Evolutionary conservation across 768 basidiomycete species (phyloP).

Genomic region (Pisolithus orientalis): DNA sequence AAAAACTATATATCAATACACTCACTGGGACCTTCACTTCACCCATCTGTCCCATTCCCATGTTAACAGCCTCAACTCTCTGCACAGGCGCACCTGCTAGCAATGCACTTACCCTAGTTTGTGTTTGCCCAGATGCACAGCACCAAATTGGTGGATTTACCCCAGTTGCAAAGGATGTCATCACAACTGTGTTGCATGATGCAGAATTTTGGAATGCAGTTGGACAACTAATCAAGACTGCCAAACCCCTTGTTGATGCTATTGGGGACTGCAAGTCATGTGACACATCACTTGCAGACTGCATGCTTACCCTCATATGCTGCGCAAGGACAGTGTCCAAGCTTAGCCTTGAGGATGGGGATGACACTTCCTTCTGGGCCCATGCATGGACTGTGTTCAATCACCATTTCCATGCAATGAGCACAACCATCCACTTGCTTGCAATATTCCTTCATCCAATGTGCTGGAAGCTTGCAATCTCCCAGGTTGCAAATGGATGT

Average conservation of each 20-base stretch:
- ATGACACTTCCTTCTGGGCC: constrained; percentile 16
- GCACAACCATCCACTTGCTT: constrained; percentile 27
- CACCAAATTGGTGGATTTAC: constrained; percentile 11
- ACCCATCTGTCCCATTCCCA: too few species aligned
- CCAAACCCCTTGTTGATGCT: constrained; percentile 29
- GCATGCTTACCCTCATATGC: constrained; percentile 30
- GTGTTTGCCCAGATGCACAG: constrained; percentile 12
- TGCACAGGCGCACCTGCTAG: too few species aligned
- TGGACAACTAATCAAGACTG: constrained; percentile 21
- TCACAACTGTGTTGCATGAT: constrained; percentile 16
- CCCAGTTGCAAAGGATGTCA: constrained; percentile 16
- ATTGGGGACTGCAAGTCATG: constrained; percentile 28
- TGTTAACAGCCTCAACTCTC: too few species aligned
- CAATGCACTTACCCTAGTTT: constrained; percentile 4
- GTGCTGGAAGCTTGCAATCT: constrained; percentile 30
- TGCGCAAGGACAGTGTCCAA: constrained; percentile 14
- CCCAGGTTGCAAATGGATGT: constrained; percentile 10
- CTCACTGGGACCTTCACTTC: too few species aligned
- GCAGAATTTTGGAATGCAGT: constrained; percentile 16
- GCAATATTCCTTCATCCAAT: constrained; percentile 31
- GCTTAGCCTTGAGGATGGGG: constrained; percentile 9
- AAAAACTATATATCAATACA: too few species aligned
- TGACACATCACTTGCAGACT: constrained; percentile 28
- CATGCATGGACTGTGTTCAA: constrained; percentile 25
- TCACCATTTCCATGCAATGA: constrained; percentile 25